Evolutionary conservation across 352 stramenopile species (phyloP).

Genomic region (Globisporangium echinulatum): DNA sequence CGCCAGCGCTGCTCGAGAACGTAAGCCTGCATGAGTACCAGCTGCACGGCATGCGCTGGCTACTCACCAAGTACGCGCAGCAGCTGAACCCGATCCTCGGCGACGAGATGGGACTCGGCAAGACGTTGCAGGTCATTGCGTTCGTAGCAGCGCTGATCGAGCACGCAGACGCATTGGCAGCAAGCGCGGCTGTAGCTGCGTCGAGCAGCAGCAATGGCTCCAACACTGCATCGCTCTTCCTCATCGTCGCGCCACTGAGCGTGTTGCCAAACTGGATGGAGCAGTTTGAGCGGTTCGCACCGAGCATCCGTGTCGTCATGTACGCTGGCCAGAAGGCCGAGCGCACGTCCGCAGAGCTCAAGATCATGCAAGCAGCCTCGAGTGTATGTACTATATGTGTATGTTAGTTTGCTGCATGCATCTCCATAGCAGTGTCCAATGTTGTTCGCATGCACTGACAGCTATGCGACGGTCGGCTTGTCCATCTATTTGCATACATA

Average conservation of each 20-base stretch:
- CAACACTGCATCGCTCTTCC: slow-evolving; percentile 15
- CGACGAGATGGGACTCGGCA: slow-evolving; percentile 81
- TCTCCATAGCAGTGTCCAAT: no score
- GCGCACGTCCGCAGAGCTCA: slow-evolving; percentile 12
- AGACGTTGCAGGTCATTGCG: slow-evolving; percentile 75
- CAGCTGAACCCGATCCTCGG: slow-evolving; percentile 66
- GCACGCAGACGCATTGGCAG: not conserved
- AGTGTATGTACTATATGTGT: not conserved
- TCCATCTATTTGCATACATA: no score
- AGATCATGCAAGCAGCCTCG: slow-evolving; percentile 2
- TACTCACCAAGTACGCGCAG: slow-evolving; percentile 55
- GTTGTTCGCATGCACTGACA: no score
- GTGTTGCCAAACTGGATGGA: slow-evolving; percentile 83
- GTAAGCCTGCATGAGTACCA: slow-evolving; percentile 71
- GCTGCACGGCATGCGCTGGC: slow-evolving; percentile 52
- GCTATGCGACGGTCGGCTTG: no score
- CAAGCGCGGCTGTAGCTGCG: no score
- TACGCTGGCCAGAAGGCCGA: slow-evolving; percentile 55
- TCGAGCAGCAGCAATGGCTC: not conserved
- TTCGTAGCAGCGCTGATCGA: slow-evolving; percentile 50
- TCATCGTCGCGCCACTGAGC: slow-evolving; percentile 70
- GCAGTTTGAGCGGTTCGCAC: slow-evolving; percentile 66
- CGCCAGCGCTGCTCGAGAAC: slow-evolving; percentile 39
- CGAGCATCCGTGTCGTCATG: slow-evolving; percentile 45
- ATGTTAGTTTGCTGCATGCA: not conserved